Percentiles rank a stretch among this genome's conserved stretches.
Conservation (phyloP, 2,329 filamentous ascomycete genomes). For the Calonectria montana region DNA sequence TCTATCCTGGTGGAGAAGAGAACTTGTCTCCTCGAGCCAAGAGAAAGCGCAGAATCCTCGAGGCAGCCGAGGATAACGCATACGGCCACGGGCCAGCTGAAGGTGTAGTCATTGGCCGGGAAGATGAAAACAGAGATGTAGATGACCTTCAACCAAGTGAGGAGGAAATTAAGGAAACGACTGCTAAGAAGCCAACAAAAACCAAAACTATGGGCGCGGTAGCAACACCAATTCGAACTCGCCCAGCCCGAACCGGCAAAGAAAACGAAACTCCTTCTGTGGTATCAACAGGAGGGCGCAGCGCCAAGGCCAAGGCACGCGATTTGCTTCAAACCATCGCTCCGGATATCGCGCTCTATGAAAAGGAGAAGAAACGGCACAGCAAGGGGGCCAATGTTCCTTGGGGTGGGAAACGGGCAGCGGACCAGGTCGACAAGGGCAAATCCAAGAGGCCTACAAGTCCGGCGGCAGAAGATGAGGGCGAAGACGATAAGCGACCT, state of each 20-base stretch:
- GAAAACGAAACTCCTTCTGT: conserved; percentile 85
- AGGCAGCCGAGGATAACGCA: conserved; percentile 63
- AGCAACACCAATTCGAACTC: conserved; percentile 53
- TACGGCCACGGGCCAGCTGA: conserved; percentile 59
- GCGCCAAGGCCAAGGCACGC: conserved; percentile 88
- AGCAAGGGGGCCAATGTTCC: conserved; percentile 59
- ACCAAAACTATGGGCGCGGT: conserved; percentile 36
- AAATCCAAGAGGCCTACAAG: conserved; percentile 58
- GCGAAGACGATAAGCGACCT: conserved; percentile 61
- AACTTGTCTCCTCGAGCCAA: conserved; percentile 55
- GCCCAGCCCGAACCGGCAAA: conserved; percentile 71
- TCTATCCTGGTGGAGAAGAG: conserved; percentile 72
- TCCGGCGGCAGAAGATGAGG: conserved; percentile 59
- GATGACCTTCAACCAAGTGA: conserved; percentile 58
- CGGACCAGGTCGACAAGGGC: conserved; percentile 67
- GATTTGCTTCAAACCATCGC: conserved; percentile 81
- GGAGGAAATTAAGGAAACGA: conserved; percentile 45
- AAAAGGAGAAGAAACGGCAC: conserved; percentile 89
- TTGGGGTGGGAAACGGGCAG: conserved; percentile 73
- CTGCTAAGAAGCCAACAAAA: conserved; percentile 39
- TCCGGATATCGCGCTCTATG: conserved; percentile 87
- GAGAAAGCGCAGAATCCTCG: conserved; percentile 62
- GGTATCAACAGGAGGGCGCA: conserved; percentile 77
- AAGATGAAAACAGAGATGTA: conserved; percentile 52
- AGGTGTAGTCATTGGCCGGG: conserved; percentile 58